Conservation (phyloP, 2,329 filamentous ascomycete genomes). For the Zasmidium angulare region DNA sequence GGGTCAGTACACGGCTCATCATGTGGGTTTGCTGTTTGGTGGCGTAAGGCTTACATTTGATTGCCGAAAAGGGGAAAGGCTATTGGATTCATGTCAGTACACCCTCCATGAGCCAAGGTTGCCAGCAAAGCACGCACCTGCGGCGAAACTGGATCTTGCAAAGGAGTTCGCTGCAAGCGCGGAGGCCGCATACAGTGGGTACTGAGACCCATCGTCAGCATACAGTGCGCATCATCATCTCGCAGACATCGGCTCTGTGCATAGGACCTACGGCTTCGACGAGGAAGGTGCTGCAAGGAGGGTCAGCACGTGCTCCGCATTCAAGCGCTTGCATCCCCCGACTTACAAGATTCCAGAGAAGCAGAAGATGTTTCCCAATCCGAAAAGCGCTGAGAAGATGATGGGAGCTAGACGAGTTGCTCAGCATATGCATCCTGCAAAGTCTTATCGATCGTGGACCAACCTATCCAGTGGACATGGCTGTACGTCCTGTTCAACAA, state of each 20-base stretch:
- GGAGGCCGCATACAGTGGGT: constrained; percentile 39
- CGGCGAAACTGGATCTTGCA: constrained; percentile 49
- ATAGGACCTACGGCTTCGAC: constrained; percentile 15
- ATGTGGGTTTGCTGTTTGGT: not conserved
- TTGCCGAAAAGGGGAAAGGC: constrained; percentile 47
- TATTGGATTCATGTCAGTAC: constrained; percentile 13
- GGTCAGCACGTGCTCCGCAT: constrained; percentile 5
- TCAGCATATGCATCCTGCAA: constrained; percentile 18
- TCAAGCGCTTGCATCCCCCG: not conserved
- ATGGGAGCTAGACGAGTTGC: constrained; percentile 44
- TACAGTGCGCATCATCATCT: constrained; percentile 4
- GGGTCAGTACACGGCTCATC: constrained; percentile 2
- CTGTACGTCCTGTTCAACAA: constrained; percentile 13
- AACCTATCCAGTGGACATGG: constrained; percentile 23
- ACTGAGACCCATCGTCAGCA: constrained; percentile 3
- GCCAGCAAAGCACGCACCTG: constrained; percentile 26
- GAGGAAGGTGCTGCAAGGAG: constrained; percentile 12
- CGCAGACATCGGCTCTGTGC: not conserved
- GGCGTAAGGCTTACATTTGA: constrained; percentile 44
- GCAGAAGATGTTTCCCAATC: constrained; percentile 59
- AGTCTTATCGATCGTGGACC: constrained; percentile 14
- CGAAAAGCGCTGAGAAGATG: constrained; percentile 50
- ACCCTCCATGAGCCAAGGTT: not conserved
- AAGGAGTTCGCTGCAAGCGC: constrained; percentile 53
- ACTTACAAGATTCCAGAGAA: constrained; percentile 63